phyloP scores from a whole-genome alignment of 768 basidiomycete genomes.

The Coprinopsis strossmayeri region DNA sequence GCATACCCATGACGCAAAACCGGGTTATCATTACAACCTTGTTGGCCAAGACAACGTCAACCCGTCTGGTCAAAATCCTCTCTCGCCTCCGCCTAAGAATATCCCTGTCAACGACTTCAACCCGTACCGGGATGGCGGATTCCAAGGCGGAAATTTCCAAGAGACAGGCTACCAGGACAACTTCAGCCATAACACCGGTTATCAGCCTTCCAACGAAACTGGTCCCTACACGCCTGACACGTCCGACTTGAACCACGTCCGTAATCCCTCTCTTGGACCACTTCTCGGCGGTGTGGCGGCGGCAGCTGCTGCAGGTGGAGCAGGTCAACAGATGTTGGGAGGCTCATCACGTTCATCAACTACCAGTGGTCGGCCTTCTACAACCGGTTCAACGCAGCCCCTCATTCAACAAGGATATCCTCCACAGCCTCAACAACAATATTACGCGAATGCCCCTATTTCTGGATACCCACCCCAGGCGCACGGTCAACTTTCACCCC shows the following conservation, averaged over 20 bases:
- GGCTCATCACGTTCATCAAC: neutral
- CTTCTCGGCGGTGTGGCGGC: conserved; percentile 1
- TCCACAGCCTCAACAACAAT: neutral
- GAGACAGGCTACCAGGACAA: neutral
- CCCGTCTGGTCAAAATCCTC: neutral
- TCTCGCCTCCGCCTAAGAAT: neutral
- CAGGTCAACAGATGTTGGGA: neutral
- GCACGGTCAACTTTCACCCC: neutral
- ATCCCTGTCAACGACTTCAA: neutral
- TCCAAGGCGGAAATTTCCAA: neutral
- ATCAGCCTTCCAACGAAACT: neutral
- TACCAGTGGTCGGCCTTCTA: conserved; percentile 2
- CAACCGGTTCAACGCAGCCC: neutral
- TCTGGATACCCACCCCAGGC: neutral
- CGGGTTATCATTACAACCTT: neutral
- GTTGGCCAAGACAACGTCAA: no score
- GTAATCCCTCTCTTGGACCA: neutral
- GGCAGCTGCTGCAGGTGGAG: neutral
- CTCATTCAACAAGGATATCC: conserved; percentile 4
- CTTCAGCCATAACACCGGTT: neutral
- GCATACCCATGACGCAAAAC: neutral
- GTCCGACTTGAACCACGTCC: neutral
- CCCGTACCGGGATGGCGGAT: neutral
- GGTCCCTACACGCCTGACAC: neutral
- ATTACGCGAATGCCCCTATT: neutral